Base-by-base conservation (phyloP, 495 filamentous ascomycete genomes). In the Aspergillus biplanus region DNA sequence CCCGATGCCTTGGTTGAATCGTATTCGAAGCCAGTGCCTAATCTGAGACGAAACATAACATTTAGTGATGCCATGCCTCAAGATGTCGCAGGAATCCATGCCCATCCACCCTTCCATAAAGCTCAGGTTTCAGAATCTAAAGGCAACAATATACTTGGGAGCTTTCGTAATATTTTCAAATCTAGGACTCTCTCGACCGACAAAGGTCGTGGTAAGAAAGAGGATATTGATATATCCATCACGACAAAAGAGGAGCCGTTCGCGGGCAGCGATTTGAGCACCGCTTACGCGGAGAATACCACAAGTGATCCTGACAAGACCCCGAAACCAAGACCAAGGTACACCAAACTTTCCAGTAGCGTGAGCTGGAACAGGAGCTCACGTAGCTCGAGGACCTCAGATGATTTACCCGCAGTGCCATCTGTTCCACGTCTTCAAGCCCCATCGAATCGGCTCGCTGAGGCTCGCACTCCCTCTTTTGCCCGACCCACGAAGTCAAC, bases 161-260 rank as follows among this genome's bases (percentile, higher is more conserved):
- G 63, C n/a, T 62, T 72, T 53, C 67, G 67, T 0, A 68, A 61
- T 46, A 72, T 72, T 7, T 69, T 72, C 63, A 65, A 64, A 39
- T 47, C 48, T 18, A 27, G 21, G 21, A 27, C 65, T 56, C 15
- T 15, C 33, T 18, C 27, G 56, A 32, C 50, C n/a, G 67, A 69
- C 1, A 65, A 66, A 16, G 49, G 18, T n/a, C 62, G 59, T 9
- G n/a, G 7, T 11, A 62, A 50, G 37, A 62, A 48, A n/a, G 61
- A 55, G 21, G 46, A 61, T 5, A 44, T 5, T n/a, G 27, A 64
- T 9, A 18, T 15, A 6, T 35, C 54, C 6, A 37, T n/a, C 9
- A 11, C 34, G 32, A 32, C 49, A 39, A 34, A 21, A 49, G 48
- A 67, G 35, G 52, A 35, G 12, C 27, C 39, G 33, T 15, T 33